phyloP scores from a whole-genome alignment of 371 early-diverging fungal genomes.

The Lichtheimia ornata region DNA sequence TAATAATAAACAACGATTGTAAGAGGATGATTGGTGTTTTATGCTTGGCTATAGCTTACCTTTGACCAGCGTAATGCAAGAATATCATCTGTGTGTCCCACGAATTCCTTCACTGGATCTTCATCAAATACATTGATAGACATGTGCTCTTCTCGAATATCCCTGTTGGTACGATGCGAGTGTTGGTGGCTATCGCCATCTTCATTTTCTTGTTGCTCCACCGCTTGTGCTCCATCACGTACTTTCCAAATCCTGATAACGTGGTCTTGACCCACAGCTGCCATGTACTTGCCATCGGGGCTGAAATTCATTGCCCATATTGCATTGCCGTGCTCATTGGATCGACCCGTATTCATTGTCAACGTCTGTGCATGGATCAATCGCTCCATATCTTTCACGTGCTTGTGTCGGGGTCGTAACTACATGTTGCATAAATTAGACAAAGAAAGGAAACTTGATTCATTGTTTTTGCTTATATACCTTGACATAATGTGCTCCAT shows the following conservation, averaged over 20 bases:
- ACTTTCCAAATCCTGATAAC: conserved; percentile 76
- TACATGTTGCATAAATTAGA: not conserved
- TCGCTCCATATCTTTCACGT: conserved; percentile 28
- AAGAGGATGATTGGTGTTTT: too few species aligned
- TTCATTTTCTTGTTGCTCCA: not conserved
- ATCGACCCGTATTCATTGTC: not conserved
- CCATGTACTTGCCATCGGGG: conserved; percentile 78
- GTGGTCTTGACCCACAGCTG: conserved; percentile 76
- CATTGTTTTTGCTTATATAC: conserved; percentile 13
- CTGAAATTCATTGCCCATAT: conserved; percentile 70
- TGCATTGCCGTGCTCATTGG: conserved; percentile 21
- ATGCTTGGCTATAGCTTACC: conserved; percentile 16
- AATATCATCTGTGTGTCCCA: conserved; percentile 73
- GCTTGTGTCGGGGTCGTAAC: conserved; percentile 36
- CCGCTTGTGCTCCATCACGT: conserved; percentile 24
- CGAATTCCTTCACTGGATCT: conserved; percentile 65
- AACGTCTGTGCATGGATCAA: conserved; percentile 40
- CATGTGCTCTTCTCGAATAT: conserved; percentile 20
- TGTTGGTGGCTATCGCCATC: not conserved
- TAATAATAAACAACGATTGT: not conserved
- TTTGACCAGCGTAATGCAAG: conserved; percentile 87
- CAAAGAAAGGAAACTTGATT: not conserved
- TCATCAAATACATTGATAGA: conserved; percentile 62
- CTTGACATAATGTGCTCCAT: conserved; percentile 29
- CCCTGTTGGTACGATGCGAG: not conserved